Evolutionary conservation across 1,139 yeast genomes (phyloP), one percentile per base, ranked within the genome.

Genomic region (Candida sanyaensis): DNA sequence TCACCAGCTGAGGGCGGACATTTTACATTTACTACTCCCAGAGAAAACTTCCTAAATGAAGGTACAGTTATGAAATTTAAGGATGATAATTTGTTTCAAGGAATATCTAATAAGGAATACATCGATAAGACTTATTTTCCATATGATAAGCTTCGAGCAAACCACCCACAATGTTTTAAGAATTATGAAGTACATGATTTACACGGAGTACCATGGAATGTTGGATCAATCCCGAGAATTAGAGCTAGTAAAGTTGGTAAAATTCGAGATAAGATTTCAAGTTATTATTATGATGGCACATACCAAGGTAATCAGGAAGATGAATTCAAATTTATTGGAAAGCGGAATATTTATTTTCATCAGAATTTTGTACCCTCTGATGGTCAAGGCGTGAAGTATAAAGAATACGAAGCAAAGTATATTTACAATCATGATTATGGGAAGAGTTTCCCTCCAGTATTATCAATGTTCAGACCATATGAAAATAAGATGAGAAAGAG

Each of bases 381-480:
- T 2, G 5, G 44, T 5, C 47, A 43, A 7, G 37, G 46, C 6
- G 50, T 48, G 47, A 58, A 57, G 42, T 56, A 59, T 27, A 49
- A 54, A 30, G 55, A 60, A 7, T 43, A 49, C 4, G 59, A 61
- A 30, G 64, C 66, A 5, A 53, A 66, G 37, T 67, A 71, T 17
- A 61, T 70, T 2, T 75, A 72, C 53, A 65, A 69, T 43, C 66
- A 67, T 13, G 62, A 61, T 44, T 26, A 41, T 26, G 33, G 33
- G 2, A 46, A 50, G 3, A 50, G 55, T 24, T 73, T 62, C 59
- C 77, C 66, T 27, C 75, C 75, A 1, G 78, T 80, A 0, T 50
- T 80, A 39, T 78, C 78, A 0, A 59, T 80, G 45, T 82, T 80
- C 54, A 66, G 88, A 50, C 86, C 86, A 0, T 73, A 77, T 53